Evolutionary conservation across 495 filamentous ascomycete genomes (phyloP).

Genomic region (Penicillium coprophilum): DNA sequence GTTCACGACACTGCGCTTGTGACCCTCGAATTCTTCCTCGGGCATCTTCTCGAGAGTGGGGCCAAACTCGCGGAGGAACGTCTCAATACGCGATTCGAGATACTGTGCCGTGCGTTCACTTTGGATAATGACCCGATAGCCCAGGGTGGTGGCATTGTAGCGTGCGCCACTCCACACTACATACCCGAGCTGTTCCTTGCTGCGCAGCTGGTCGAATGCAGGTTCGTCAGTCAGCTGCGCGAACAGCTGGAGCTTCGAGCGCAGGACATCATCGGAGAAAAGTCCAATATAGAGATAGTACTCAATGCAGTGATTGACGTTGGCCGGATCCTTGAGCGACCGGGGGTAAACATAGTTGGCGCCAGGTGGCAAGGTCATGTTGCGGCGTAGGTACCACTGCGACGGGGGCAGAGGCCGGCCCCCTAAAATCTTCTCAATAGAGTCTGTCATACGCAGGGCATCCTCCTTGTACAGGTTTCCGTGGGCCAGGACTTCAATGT

Average conservation of each 20-base stretch:
- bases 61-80: constrained; percentile 68
- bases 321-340: constrained; percentile 79
- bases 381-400: constrained; percentile 78
- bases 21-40: constrained; percentile 81
- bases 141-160: constrained; percentile 67
- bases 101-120: constrained; percentile 83
- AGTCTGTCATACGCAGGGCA: constrained; percentile 78
- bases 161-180: constrained; percentile 83
- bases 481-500: constrained; percentile 85
- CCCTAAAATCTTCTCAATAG: constrained; percentile 76
- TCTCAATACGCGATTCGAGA: constrained; percentile 82
- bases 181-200: constrained; percentile 97
- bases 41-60: constrained; percentile 70
- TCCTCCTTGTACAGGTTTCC: constrained; percentile 97
- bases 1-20: constrained; percentile 87
- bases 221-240: constrained; percentile 94
- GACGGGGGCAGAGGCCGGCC: constrained; percentile 70
- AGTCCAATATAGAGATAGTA: constrained; percentile 82
- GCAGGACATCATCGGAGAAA: constrained; percentile 60
- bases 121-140: constrained; percentile 90
- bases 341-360: constrained; percentile 81
- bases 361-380: constrained; percentile 73
- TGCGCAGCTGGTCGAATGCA: constrained; percentile 88
- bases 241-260: constrained; percentile 77
- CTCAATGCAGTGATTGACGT: constrained; percentile 96